A percentile compares a stretch with the other conserved stretches of the same genome.
phyloP scores from a whole-genome alignment of 208 protist species.

The Strigomonas galati region DNA sequence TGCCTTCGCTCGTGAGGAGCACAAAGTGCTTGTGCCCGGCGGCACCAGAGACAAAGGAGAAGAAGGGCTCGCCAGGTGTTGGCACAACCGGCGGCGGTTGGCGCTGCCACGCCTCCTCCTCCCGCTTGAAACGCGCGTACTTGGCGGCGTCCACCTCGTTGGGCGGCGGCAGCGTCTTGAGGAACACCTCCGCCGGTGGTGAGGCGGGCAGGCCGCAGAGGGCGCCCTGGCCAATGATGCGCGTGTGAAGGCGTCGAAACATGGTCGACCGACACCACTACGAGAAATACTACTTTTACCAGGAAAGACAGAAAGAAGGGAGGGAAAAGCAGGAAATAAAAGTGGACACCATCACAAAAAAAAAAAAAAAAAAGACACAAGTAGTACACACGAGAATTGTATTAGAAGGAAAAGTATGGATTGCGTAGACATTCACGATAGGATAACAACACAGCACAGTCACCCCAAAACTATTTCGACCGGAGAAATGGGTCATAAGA shows the following conservation, averaged over 20 bases:
- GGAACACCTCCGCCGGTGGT: constrained; percentile 62
- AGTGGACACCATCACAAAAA: background rate
- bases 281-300: too few species aligned
- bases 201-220: constrained; percentile 56
- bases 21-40: constrained; percentile 62
- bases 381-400: background rate
- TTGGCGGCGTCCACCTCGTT: constrained; percentile 43
- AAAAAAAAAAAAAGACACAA: background rate
- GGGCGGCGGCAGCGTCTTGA: constrained; percentile 74
- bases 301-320: background rate
- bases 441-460: too few species aligned
- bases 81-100: background rate
- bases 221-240: constrained; percentile 67
- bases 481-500: too few species aligned
- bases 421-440: too few species aligned
- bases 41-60: constrained; percentile 24
- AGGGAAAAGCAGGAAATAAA: background rate
- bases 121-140: constrained; percentile 57
- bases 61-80: constrained; percentile 32
- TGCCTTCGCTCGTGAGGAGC: constrained; percentile 56
- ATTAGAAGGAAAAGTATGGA: too few species aligned
- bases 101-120: constrained; percentile 24
- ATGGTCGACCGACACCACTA: constrained; percentile 17
- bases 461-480: too few species aligned
- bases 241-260: constrained; percentile 67